phyloP scores from a whole-genome alignment of 163 green algal genomes.

The Chlorella variabilis region DNA sequence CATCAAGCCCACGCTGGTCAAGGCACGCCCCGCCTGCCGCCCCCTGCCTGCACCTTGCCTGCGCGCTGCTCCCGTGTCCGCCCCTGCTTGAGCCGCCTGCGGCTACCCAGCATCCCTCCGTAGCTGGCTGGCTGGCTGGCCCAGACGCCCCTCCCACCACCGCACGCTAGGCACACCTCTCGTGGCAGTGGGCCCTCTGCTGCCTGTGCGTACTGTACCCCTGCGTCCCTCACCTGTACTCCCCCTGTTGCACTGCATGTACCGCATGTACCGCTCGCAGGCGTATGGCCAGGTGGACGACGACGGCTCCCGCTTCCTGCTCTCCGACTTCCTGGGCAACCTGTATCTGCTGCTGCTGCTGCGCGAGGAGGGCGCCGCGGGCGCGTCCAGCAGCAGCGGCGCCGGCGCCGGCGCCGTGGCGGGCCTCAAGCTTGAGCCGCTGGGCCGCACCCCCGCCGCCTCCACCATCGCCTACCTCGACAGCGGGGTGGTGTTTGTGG shows the following conservation, averaged over 20 bases:
- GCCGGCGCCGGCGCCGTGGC: slow-evolving; percentile 50
- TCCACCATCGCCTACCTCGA: slow-evolving; percentile 93
- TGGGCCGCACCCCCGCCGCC: slow-evolving; percentile 81
- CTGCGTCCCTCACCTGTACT: too few relatives aligned
- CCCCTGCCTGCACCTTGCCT: too few relatives aligned
- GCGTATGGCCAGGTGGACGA: slow-evolving; percentile 79
- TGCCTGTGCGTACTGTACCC: neutral
- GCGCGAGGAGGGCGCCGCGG: slow-evolving; percentile 58
- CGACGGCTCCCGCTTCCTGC: slow-evolving; percentile 84
- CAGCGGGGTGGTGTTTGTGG: slow-evolving; percentile 92
- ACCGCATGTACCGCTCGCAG: slow-evolving; percentile 47
- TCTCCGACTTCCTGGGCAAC: slow-evolving; percentile 81
- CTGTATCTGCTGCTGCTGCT: slow-evolving; percentile 90
- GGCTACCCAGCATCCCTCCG: too few relatives aligned
- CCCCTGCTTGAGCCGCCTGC: too few relatives aligned
- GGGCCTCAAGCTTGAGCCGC: slow-evolving; percentile 80
- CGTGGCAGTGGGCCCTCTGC: too few relatives aligned
- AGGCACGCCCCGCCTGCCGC: too few relatives aligned
- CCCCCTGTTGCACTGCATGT: neutral
- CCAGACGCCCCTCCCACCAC: too few relatives aligned
- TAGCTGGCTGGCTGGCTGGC: too few relatives aligned
- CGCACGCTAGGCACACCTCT: too few relatives aligned
- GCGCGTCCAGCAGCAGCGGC: neutral
- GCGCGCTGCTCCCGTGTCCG: too few relatives aligned
- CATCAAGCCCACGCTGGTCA: slow-evolving; percentile 65